Conservation (phyloP, 2,329 filamentous ascomycete species). For the Colletotrichum viniferum region DNA sequence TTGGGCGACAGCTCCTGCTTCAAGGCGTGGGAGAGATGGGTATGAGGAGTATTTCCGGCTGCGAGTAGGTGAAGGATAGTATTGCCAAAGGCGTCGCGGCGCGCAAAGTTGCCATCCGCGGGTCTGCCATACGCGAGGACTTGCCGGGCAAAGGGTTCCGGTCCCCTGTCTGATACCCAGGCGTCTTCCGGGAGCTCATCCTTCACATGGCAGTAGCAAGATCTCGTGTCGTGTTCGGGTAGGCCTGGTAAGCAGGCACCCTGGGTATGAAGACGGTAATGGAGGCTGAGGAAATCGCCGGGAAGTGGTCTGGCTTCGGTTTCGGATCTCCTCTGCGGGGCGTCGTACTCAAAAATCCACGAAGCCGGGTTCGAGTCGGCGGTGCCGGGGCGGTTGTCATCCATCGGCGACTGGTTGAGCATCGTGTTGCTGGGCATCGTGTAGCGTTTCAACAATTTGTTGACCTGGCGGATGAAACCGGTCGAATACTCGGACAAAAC, state of each 20-base stretch:
- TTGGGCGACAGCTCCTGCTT: background rate
- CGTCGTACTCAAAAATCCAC: conserved; percentile 34
- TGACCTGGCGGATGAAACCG: conserved; percentile 40
- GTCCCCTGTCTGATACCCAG: conserved; percentile 34
- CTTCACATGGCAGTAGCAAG: conserved; percentile 33
- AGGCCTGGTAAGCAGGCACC: conserved; percentile 24
- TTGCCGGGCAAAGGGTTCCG: conserved; percentile 21
- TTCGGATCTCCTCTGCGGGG: conserved; percentile 22
- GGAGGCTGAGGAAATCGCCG: conserved; percentile 52
- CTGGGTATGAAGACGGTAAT: conserved; percentile 19
- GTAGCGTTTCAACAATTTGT: conserved; percentile 41
- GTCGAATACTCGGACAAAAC: conserved; percentile 35
- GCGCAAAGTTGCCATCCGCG: conserved; percentile 17
- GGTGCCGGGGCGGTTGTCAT: conserved; percentile 22
- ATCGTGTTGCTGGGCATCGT: conserved; percentile 33
- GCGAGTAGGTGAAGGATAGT: conserved; percentile 52
- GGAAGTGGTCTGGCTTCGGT: conserved; percentile 40
- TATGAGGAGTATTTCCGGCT: conserved; percentile 33
- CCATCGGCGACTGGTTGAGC: conserved; percentile 28
- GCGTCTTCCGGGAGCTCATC: conserved; percentile 27
- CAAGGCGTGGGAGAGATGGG: conserved; percentile 33
- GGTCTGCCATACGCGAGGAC: background rate
- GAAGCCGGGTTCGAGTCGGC: conserved; percentile 20
- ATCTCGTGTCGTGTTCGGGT: conserved; percentile 27
- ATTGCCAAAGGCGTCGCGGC: conserved; percentile 50